A percentile compares a stretch with the other conserved stretches of the same genome.
Conservation (phyloP, 768 basidiomycete species). For the Tylopilus rubrobrunneus region DNA sequence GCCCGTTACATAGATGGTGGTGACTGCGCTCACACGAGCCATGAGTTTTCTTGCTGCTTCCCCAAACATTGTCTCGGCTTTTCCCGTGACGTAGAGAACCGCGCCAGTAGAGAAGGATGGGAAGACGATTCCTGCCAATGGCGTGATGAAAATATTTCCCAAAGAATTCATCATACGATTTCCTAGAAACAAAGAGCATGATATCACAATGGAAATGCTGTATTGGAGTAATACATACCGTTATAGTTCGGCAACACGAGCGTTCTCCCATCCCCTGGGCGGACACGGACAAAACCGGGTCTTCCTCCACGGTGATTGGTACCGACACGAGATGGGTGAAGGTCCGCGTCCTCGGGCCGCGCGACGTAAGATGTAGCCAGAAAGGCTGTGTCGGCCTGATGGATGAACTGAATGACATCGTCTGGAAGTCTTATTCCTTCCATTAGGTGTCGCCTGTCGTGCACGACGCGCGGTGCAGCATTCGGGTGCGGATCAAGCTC, state of each 20-base stretch:
- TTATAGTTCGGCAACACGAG: constrained; percentile 59
- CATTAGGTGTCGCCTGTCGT: too few species aligned
- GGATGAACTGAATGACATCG: constrained; percentile 46
- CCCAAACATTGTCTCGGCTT: constrained; percentile 42
- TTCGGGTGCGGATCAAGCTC: too few species aligned
- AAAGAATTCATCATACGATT: constrained; percentile 63
- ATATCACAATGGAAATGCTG: neutral
- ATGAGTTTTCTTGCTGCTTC: constrained; percentile 28
- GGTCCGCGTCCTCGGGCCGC: constrained; percentile 31
- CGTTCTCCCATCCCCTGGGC: constrained; percentile 50
- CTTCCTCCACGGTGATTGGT: constrained; percentile 64
- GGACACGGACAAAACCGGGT: constrained; percentile 60
- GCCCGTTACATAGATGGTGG: too few species aligned
- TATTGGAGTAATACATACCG: constrained; percentile 28
- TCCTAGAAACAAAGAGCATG: constrained; percentile 31
- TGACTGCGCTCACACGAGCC: constrained; percentile 45
- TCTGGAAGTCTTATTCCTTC: constrained; percentile 40
- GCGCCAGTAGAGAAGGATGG: constrained; percentile 50
- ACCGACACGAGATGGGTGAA: constrained; percentile 54
- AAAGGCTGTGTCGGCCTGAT: constrained; percentile 49
- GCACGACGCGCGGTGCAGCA: too few species aligned
- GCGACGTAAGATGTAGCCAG: constrained; percentile 43
- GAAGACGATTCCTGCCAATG: constrained; percentile 56
- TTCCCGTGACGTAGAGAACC: constrained; percentile 37
- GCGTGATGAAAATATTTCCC: constrained; percentile 57